A percentile compares a stretch with the other conserved stretches of the same genome.
These are phyloP conservation scores for Solioccasus polychromus DNA, from an alignment of 768 basidiomycete genomes.

Conservation along the genomic window DNA sequence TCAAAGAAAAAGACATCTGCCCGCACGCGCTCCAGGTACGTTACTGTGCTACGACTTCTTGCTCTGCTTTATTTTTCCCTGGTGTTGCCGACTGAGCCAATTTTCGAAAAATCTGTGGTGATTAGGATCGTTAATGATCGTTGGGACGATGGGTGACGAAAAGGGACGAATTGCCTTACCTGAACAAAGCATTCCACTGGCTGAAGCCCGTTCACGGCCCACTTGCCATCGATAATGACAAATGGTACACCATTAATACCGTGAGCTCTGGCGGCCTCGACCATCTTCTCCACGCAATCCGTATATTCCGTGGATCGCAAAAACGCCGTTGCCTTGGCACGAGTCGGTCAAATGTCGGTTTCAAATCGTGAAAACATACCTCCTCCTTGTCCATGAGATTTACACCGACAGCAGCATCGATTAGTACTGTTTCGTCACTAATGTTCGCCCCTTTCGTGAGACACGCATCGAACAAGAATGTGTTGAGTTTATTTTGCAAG, in stretches of 20 bases:
- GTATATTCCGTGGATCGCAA: conserved; percentile 36
- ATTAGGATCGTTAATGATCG: background rate
- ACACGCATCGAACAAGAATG: conserved; percentile 38
- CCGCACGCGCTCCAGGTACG: no score
- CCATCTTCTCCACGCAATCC: conserved; percentile 38
- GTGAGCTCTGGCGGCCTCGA: conserved; percentile 35
- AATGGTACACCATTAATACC: conserved; percentile 52
- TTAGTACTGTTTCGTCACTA: conserved; percentile 33
- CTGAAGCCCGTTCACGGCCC: conserved; percentile 45
- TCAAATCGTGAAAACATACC: conserved; percentile 19
- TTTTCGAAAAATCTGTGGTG: conserved; percentile 29
- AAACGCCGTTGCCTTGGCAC: conserved; percentile 36
- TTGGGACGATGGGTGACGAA: background rate
- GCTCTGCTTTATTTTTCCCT: background rate
- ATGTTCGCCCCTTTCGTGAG: conserved; percentile 36
- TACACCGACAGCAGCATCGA: conserved; percentile 31
- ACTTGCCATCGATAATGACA: conserved; percentile 44
- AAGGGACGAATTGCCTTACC: conserved; percentile 14
- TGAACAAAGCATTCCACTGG: conserved; percentile 37
- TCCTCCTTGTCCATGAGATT: conserved; percentile 37
- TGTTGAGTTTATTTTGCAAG: conserved; percentile 36
- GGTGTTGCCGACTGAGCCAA: conserved; percentile 11
- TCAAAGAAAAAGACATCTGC: no score
- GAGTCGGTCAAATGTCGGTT: background rate
- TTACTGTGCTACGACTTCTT: no score